Conservation (phyloP, 495 filamentous ascomycete species). For the Penicillium paradoxum region DNA sequence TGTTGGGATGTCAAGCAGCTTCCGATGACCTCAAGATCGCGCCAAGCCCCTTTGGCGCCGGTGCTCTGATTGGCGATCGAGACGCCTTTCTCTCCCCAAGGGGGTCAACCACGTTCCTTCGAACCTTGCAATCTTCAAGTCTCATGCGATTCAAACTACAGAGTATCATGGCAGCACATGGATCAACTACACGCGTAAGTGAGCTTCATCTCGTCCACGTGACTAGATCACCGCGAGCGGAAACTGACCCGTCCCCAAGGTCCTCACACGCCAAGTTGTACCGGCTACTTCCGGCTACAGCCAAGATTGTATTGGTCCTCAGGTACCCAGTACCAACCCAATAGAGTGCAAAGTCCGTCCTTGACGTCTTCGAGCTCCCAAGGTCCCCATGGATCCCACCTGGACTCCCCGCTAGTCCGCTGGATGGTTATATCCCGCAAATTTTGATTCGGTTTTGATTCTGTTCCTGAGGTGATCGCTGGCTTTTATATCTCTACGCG, state of each 20-base stretch:
- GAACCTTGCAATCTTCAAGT: neutral
- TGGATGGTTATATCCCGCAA: slow-evolving; percentile 12
- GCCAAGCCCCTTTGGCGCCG: slow-evolving; percentile 12
- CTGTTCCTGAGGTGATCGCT: neutral
- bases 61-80: slow-evolving; percentile 10
- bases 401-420: slow-evolving; percentile 12
- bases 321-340: slow-evolving; percentile 17
- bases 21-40: slow-evolving; percentile 6
- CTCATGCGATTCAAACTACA: neutral
- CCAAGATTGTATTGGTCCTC: neutral
- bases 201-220: slow-evolving; percentile 9
- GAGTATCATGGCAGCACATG: neutral
- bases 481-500: slow-evolving; percentile 1
- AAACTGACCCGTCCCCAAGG: slow-evolving; percentile 35
- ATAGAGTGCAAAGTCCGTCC: neutral
- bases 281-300: slow-evolving; percentile 7
- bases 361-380: slow-evolving; percentile 25
- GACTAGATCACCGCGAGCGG: slow-evolving; percentile 17
- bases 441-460: slow-evolving; percentile 14
- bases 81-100: neutral
- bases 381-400: slow-evolving; percentile 28
- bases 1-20: slow-evolving; percentile 1
- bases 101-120: slow-evolving; percentile 1
- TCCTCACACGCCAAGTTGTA: slow-evolving; percentile 27
- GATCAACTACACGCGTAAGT: neutral